Conservation (phyloP, 768 basidiomycete species). For the Tulasnella sp. region DNA sequence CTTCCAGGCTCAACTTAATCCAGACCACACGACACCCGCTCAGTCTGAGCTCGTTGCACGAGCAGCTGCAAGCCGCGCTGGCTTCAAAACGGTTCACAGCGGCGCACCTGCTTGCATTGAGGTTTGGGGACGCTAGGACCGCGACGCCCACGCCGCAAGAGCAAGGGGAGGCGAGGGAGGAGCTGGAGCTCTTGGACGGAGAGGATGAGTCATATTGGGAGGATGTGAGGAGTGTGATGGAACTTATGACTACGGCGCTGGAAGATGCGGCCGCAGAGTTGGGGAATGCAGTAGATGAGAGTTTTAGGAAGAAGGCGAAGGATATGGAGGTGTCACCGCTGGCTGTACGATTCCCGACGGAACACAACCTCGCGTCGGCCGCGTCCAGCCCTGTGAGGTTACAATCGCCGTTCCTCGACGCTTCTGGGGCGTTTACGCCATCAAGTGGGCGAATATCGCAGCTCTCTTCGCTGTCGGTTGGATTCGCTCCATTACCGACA, state of each 20-base stretch:
- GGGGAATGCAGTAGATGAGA: slow-evolving; percentile 44
- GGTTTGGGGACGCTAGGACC: slow-evolving; percentile 38
- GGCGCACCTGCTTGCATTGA: slow-evolving; percentile 65
- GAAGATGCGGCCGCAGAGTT: slow-evolving; percentile 54
- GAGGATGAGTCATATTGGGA: slow-evolving; percentile 79
- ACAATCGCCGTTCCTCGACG: not conserved
- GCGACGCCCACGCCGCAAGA: slow-evolving; percentile 10
- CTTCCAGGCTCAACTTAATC: slow-evolving; percentile 54
- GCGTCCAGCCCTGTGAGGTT: not conserved
- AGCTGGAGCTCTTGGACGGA: slow-evolving; percentile 32
- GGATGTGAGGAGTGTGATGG: slow-evolving; percentile 66
- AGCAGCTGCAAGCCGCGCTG: slow-evolving; percentile 54
- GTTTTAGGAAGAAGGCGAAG: slow-evolving; percentile 37
- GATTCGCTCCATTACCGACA: slow-evolving; percentile 64
- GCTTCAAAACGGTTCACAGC: slow-evolving; percentile 68
- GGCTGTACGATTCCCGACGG: not conserved
- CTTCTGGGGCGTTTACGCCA: not conserved
- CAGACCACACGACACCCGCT: slow-evolving; percentile 54
- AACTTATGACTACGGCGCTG: slow-evolving; percentile 54
- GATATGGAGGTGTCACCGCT: slow-evolving; percentile 21
- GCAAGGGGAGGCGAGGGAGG: slow-evolving; percentile 15
- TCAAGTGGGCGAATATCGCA: not conserved
- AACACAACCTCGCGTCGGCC: not conserved
- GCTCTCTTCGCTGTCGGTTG: slow-evolving; percentile 24
- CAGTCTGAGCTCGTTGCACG: slow-evolving; percentile 51